These are phyloP conservation scores for Rhodotorula graminis DNA, from an alignment of 768 basidiomycete genomes.

Conservation along the genomic window DNA sequence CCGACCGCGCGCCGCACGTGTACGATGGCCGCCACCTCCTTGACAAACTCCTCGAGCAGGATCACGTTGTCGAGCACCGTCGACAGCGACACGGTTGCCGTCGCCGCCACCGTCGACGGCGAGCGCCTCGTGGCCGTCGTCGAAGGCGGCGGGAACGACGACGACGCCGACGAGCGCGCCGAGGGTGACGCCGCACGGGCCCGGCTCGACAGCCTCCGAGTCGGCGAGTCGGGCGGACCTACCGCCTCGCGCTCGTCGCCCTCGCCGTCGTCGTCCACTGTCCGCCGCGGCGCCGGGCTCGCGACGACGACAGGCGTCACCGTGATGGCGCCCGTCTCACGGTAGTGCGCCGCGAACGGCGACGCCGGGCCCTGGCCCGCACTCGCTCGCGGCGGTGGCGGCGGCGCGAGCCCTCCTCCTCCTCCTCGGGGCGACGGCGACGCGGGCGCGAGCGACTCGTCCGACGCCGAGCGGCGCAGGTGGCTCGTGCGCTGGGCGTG, in stretches of 20 bases:
- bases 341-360: conserved; percentile 81
- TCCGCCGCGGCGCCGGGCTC: conserved; percentile 8
- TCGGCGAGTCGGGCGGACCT: conserved; percentile 16
- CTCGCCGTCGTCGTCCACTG: conserved; percentile 21
- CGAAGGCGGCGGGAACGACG: background rate
- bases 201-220: conserved; percentile 14
- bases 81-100: conserved; percentile 63
- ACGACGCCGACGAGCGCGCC: background rate
- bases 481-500: background rate
- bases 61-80: conserved; percentile 88
- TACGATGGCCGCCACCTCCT: conserved; percentile 80
- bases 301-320: conserved; percentile 64
- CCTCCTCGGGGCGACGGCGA: background rate
- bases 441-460: conserved; percentile 10
- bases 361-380: conserved; percentile 53
- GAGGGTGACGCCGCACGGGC: conserved; percentile 1
- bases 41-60: conserved; percentile 88
- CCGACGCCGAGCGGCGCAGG: conserved; percentile 18
- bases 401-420: background rate
- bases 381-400: background rate
- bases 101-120: background rate
- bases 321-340: conserved; percentile 63
- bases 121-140: background rate
- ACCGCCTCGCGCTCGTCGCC: conserved; percentile 43
- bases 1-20: conserved; percentile 77